A percentile compares a stretch with the other conserved stretches of the same genome.
phyloP scores from a whole-genome alignment of 2,329 filamentous ascomycete genomes.

The Sodiomyces alkalinus region DNA sequence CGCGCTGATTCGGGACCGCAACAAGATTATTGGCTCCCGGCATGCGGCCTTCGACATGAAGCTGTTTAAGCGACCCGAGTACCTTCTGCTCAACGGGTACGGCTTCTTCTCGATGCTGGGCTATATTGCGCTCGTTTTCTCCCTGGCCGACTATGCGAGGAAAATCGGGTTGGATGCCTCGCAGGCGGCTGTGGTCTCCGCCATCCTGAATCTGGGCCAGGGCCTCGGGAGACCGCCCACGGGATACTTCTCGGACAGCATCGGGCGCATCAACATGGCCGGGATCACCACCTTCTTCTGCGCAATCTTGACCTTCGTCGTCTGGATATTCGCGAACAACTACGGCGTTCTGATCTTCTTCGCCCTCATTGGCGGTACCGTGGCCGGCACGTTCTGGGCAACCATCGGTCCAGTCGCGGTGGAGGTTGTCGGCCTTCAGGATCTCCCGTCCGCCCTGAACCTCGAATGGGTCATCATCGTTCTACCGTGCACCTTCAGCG shows the following conservation, averaged over 20 bases:
- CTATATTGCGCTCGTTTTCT: constrained; percentile 50
- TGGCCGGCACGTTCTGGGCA: constrained; percentile 45
- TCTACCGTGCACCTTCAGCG: constrained; percentile 32
- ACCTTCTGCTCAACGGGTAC: constrained; percentile 41
- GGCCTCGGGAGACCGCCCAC: constrained; percentile 42
- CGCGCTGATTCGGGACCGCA: constrained; percentile 23
- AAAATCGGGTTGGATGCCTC: constrained; percentile 40
- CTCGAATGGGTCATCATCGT: constrained; percentile 45
- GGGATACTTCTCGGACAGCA: constrained; percentile 44
- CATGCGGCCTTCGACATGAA: constrained; percentile 4
- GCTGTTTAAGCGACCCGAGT: constrained; percentile 27
- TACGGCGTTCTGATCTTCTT: constrained; percentile 45
- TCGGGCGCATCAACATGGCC: constrained; percentile 49
- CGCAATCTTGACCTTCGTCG: constrained; percentile 40
- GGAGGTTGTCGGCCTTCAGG: constrained; percentile 44
- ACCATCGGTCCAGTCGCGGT: constrained; percentile 42
- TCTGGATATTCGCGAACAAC: constrained; percentile 45
- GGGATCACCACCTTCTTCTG: constrained; percentile 35
- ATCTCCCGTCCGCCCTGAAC: constrained; percentile 39
- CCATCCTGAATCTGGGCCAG: constrained; percentile 48
- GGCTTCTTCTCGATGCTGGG: constrained; percentile 48
- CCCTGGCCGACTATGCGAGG: constrained; percentile 44
- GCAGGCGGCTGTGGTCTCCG: constrained; percentile 47
- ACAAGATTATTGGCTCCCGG: not conserved
- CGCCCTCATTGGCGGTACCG: constrained; percentile 38